Base-by-base conservation (phyloP, 192 early-diverging fungal genomes). In the Entrophospora sp. region DNA sequence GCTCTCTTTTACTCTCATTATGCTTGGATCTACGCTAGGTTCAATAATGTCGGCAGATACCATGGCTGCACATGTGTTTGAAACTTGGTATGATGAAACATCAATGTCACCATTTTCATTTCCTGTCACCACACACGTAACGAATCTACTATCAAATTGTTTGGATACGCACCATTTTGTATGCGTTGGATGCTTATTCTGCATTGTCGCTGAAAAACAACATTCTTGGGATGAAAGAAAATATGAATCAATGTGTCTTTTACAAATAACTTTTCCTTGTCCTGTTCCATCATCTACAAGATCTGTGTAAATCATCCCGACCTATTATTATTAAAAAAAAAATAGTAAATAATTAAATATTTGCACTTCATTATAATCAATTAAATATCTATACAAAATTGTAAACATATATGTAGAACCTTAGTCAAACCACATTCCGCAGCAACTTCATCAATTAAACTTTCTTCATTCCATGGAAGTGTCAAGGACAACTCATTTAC, bases 251-350 rank as follows among this genome's bases (percentile, higher is more conserved):
- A 80, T 86, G 73, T 97, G 95, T 24, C 95, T 85, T 53, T 96
- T 94, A 67, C 84, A 88, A 0, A 94, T 58, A 1, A 96, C 95
- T 13, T 81, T 95, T 13, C 90, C 88, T 27, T 83, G 75, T 3
- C 88, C 89, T 0, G 79, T 77, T 0, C 89, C 86, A 59, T 94
- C 85, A 69, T 96, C 94, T 2, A 79, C 71, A 35, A 99, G 76
- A 69, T 99, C 96, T 0, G 95, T 95, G 71, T 90, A 97, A 9
- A 97, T 86, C 85, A 94, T 91, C 18, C 96, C 96, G 13, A 98
- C 83, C 20, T 72, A 38, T 36, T 71, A 43, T 43, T n/a, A n/a
- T n/a, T n/a, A n/a, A n/a, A n/a, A n/a, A n/a, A n/a, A n/a, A n/a
- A n/a, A n/a, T n/a, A n/a, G n/a, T n/a, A n/a, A n/a, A n/a, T n/a